These are phyloP conservation scores for Nigrospora oryzae DNA, from an alignment of 2,329 filamentous ascomycete species.

Conservation along the genomic window DNA sequence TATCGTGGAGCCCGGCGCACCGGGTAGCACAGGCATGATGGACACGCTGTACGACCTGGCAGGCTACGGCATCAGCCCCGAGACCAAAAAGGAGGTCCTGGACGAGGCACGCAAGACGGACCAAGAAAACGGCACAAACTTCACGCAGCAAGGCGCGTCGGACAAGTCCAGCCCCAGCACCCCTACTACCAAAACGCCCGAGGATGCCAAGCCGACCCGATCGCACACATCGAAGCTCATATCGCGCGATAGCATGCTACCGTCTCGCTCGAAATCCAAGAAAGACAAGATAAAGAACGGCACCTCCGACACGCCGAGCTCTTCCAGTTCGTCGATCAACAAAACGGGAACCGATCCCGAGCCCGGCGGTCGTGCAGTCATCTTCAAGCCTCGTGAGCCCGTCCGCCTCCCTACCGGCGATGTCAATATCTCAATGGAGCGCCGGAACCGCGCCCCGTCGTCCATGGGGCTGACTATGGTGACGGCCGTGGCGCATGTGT, in stretches of 20 bases:
- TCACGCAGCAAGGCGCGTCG: conserved; percentile 2
- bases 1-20: conserved; percentile 51
- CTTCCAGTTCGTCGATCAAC: conserved; percentile 7
- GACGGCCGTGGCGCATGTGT: conserved; percentile 86
- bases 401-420: conserved; percentile 73
- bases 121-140: conserved; percentile 3
- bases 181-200: background rate
- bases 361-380: conserved; percentile 61
- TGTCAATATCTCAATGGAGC: conserved; percentile 83
- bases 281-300: background rate
- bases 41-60: conserved; percentile 48
- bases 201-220: background rate
- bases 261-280: too few relatives aligned
- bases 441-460: conserved; percentile 70
- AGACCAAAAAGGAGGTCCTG: conserved; percentile 22
- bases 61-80: conserved; percentile 21
- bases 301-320: conserved; percentile 1
- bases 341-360: conserved; percentile 30
- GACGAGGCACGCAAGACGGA: conserved; percentile 21
- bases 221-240: conserved; percentile 1
- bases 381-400: conserved; percentile 64
- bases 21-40: conserved; percentile 37
- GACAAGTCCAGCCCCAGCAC: conserved; percentile 1
- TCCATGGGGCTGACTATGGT: conserved; percentile 81
- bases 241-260: background rate